These are phyloP conservation scores for Thozetella sp. DNA, from an alignment of 495 filamentous ascomycete species.

Conservation along the genomic window DNA sequence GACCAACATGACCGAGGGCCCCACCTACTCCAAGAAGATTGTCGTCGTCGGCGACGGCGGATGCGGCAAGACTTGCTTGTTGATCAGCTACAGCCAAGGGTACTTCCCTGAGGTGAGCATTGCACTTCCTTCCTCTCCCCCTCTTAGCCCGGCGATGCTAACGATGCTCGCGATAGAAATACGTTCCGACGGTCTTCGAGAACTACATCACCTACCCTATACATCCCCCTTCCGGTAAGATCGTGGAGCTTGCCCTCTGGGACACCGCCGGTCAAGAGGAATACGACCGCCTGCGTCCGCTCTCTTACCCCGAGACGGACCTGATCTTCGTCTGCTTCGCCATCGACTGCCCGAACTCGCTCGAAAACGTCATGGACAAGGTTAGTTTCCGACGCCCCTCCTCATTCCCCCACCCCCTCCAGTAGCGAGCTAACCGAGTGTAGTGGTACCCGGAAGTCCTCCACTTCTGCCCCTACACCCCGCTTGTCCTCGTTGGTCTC, in stretches of 20 bases:
- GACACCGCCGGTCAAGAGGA: constrained; percentile 99
- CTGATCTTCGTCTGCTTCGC: constrained; percentile 98
- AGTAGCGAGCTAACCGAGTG: background rate
- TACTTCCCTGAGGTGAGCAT: constrained; percentile 91
- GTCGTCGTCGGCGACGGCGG: constrained; percentile 98
- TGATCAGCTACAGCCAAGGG: constrained; percentile 97
- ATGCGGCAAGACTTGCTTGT: constrained; percentile 96
- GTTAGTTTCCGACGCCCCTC: constrained; percentile 44
- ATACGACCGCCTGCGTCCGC: constrained; percentile 91
- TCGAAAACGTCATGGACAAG: constrained; percentile 99
- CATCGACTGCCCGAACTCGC: constrained; percentile 95
- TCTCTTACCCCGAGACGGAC: constrained; percentile 98
- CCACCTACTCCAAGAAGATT: constrained; percentile 96
- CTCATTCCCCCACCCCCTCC: background rate
- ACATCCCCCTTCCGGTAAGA: constrained; percentile 85
- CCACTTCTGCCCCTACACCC: constrained; percentile 97
- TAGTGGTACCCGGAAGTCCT: constrained; percentile 99
- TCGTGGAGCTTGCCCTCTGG: constrained; percentile 94
- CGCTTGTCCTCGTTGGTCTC: constrained; percentile 90
- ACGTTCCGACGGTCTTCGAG: constrained; percentile 98
- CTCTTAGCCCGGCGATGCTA: constrained; percentile 2
- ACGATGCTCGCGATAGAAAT: constrained; percentile 70
- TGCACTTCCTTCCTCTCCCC: background rate
- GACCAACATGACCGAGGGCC: constrained; percentile 85
- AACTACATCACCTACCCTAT: constrained; percentile 98